These are phyloP conservation scores for Brassica juncea DNA, from an alignment of 345 rosid genomes.

Conservation along the genomic window DNA sequence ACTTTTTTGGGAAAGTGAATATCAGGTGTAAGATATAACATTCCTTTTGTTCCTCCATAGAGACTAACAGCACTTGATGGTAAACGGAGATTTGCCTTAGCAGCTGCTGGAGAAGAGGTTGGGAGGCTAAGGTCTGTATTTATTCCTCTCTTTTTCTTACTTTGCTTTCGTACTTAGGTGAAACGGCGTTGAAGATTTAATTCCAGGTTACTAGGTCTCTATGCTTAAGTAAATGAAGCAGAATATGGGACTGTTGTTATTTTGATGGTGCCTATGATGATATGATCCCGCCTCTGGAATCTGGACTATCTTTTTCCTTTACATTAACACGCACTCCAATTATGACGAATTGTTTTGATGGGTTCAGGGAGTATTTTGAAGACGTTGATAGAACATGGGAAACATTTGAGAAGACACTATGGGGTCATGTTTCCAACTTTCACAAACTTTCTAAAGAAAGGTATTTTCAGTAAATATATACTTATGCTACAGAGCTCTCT, in stretches of 20 bases:
- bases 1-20: not conserved
- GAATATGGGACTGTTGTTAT: constrained; percentile 15
- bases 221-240: constrained; percentile 19
- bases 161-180: not conserved
- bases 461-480: constrained; percentile 44
- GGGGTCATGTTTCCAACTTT: constrained; percentile 83
- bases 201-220: constrained; percentile 3
- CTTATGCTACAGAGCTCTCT: constrained; percentile 17
- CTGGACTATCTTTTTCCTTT: constrained; percentile 17
- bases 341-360: constrained; percentile 25
- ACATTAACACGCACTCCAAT: constrained; percentile 5
- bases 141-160: constrained; percentile 20
- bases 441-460: constrained; percentile 94
- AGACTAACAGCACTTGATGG: constrained; percentile 98
- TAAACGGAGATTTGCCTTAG: constrained; percentile 95
- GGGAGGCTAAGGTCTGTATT: constrained; percentile 77
- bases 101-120: constrained; percentile 92
- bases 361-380: constrained; percentile 90
- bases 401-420: constrained; percentile 93
- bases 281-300: not conserved
- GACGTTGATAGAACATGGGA: constrained; percentile 97
- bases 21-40: not conserved
- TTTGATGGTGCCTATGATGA: constrained; percentile 21
- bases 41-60: constrained; percentile 41
- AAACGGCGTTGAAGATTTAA: not conserved